Percentiles rank a stretch among this genome's conserved stretches.
Conservation (phyloP, 2,329 filamentous ascomycete genomes). For the Xylaria sp. region DNA sequence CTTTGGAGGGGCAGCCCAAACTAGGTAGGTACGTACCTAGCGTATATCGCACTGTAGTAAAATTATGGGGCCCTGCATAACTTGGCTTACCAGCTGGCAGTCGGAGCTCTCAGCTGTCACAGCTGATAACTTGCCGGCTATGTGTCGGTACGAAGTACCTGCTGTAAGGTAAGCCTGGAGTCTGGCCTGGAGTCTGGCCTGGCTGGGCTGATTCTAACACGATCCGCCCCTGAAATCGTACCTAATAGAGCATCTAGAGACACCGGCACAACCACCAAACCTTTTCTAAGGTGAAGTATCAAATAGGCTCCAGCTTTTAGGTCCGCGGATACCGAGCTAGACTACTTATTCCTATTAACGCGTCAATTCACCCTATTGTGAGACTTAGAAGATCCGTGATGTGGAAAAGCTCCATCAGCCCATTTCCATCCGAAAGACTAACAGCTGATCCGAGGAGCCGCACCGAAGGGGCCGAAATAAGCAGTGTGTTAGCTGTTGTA, state of each 20-base stretch:
- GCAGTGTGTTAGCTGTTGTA: no score
- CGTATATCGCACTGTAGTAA: no score
- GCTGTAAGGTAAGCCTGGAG: neutral
- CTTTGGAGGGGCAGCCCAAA: constrained; percentile 38
- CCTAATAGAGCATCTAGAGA: neutral
- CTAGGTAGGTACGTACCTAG: neutral
- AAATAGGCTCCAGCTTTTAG: neutral
- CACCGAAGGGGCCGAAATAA: neutral
- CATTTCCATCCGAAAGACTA: constrained; percentile 21
- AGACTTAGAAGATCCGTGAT: neutral
- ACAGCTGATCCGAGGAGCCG: constrained; percentile 30
- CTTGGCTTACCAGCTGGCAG: neutral
- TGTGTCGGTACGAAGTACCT: neutral
- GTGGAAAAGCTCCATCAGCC: constrained; percentile 10
- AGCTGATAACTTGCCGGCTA: constrained; percentile 8
- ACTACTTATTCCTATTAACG: neutral
- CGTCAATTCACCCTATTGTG: neutral
- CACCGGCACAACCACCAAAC: neutral
- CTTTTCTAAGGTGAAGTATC: no score
- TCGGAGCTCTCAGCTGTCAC: neutral
- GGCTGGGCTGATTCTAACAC: constrained; percentile 31
- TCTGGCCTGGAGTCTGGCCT: neutral
- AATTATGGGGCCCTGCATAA: neutral
- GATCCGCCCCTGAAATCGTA: constrained; percentile 29
- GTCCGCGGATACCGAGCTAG: constrained; percentile 27